Conservation (phyloP, 1,284 basidiomycete genomes). For the Ustilago vetiveriae region DNA sequence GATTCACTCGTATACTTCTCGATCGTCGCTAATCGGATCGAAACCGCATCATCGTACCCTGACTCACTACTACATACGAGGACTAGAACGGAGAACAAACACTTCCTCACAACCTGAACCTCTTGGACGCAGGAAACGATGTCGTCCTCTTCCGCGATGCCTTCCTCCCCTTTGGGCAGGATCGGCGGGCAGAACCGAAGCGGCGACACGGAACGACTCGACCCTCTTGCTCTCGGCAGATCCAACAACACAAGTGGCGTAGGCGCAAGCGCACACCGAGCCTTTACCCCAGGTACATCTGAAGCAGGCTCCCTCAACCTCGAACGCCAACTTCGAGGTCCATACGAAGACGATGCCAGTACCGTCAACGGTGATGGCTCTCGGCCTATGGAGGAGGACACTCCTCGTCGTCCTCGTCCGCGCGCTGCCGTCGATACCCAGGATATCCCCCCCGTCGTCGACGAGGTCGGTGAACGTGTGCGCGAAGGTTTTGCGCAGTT, state of each 20-base stretch:
- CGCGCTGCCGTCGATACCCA: slow-evolving; percentile 55
- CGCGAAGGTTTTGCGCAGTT: slow-evolving; percentile 89
- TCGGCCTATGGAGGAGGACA: slow-evolving; percentile 44
- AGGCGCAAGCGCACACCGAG: slow-evolving; percentile 26
- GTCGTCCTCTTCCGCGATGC: slow-evolving; percentile 52
- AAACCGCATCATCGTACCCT: too few species aligned
- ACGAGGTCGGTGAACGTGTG: slow-evolving; percentile 91
- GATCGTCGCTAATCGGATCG: too few species aligned
- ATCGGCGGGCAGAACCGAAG: slow-evolving; percentile 32
- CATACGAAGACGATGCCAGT: slow-evolving; percentile 39
- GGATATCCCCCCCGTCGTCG: slow-evolving; percentile 83
- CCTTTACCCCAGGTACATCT: slow-evolving; percentile 40
- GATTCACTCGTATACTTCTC: too few species aligned
- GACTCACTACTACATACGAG: too few species aligned
- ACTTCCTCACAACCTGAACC: too few species aligned
- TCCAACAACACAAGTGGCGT: slow-evolving; percentile 30
- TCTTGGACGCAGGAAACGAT: slow-evolving; percentile 21
- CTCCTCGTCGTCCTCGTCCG: slow-evolving; percentile 40
- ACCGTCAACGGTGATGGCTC: slow-evolving; percentile 32
- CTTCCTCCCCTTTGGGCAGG: slow-evolving; percentile 49
- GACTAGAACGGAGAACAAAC: too few species aligned
- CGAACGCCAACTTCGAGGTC: slow-evolving; percentile 35
- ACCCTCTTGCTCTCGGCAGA: slow-evolving; percentile 41
- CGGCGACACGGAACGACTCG: slow-evolving; percentile 29
- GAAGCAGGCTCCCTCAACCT: slow-evolving; percentile 43